These are phyloP conservation scores for Forsythia viridissima DNA, from an alignment of 257 asterid species.

Conservation along the genomic window DNA sequence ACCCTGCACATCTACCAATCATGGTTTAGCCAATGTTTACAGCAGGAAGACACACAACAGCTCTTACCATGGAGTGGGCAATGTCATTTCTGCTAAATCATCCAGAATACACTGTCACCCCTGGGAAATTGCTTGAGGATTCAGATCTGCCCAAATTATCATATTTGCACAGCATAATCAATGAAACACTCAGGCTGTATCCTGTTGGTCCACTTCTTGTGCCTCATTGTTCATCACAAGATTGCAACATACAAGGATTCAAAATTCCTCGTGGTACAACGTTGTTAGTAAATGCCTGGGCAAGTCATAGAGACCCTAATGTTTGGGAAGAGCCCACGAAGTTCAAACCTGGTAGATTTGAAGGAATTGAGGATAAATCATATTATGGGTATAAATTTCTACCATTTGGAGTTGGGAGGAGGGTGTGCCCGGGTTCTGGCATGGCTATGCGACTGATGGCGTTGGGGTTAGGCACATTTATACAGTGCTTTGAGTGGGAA, in stretches of 20 bases:
- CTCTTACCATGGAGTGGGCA: conserved; percentile 48
- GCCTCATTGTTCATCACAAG: conserved; percentile 42
- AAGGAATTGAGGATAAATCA: conserved; percentile 21
- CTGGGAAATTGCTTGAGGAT: conserved; percentile 32
- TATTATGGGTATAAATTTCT: conserved; percentile 26
- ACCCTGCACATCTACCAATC: not conserved
- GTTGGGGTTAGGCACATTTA: conserved; percentile 36
- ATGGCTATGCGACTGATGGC: conserved; percentile 47
- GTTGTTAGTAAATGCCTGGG: conserved; percentile 45
- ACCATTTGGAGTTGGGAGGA: conserved; percentile 55
- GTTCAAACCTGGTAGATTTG: conserved; percentile 41
- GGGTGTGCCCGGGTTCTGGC: conserved; percentile 48
- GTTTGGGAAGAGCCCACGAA: conserved; percentile 34
- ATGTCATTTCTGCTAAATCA: conserved; percentile 46
- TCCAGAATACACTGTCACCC: conserved; percentile 22
- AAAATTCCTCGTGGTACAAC: conserved; percentile 36
- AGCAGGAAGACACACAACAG: conserved; percentile 43
- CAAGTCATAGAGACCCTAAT: conserved; percentile 37
- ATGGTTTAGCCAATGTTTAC: conserved; percentile 39
- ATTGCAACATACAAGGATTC: conserved; percentile 33
- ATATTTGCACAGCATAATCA: conserved; percentile 38
- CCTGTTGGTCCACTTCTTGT: conserved; percentile 47
- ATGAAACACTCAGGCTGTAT: conserved; percentile 41
- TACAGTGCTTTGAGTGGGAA: conserved; percentile 59
- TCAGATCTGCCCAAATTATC: conserved; percentile 36